Base-by-base conservation (phyloP, 306 rosid genomes). In the Quercus dentata region DNA sequence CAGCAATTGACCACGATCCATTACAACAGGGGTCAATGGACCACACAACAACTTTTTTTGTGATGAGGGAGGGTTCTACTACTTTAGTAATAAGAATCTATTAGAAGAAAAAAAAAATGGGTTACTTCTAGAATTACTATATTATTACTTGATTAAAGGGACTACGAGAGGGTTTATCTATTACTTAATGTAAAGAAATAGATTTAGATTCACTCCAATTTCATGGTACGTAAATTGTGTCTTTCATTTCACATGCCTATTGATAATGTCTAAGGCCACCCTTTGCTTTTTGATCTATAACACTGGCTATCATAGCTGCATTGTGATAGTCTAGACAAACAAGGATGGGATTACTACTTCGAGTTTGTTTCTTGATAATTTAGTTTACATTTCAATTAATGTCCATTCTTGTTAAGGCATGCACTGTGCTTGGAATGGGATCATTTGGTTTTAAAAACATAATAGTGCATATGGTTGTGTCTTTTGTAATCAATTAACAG, bases 61-160 rank as follows among this genome's bases (percentile, higher is more conserved):
- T 35, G 44, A 35, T 78, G 83, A 75, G 83, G 83, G 57, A 74
- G 83, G 83, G 70, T 2, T 46, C 12, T 46, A 46, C 9, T 68
- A 35, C 58, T 59, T 8, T 57, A 46, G 52, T 46, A 55, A 35
- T 5, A n/a, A 5, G 12, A 12, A 63, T 5, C 44, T 35, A 1
- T 20, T 10, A 57, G 62, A 57, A 57, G 10, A 46, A 12, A 46
- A 46, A 25, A 25, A 46, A 2, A 46, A 35, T 35, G 14, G 14
- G 52, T 46, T 46, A 46, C 52, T 46, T 46, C 11, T 46, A 46
- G 52, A 46, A 46, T 8, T 2, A 46, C 52, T 11, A 46, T 46
- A 46, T 46, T 46, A 46, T 46, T 8, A 46, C 52, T 46, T 46
- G 14, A 46, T 46, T 12, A 15, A 63, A 15, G 44, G 69, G 77